Conservation (phyloP, 2,329 filamentous ascomycete genomes). For the Aureobasidium pullulans region DNA sequence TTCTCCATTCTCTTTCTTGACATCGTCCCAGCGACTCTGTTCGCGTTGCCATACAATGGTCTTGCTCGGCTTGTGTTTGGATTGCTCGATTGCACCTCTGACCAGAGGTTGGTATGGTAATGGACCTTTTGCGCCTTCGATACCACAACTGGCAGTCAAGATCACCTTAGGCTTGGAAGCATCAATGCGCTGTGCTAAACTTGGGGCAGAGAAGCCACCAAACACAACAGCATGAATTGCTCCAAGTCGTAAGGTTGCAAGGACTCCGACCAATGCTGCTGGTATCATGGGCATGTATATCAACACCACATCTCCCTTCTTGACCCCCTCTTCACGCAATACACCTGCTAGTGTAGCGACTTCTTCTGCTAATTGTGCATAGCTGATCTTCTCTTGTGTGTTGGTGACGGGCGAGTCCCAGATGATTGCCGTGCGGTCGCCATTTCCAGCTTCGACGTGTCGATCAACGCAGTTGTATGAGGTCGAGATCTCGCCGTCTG, state of each 20-base stretch:
- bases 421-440: constrained; percentile 65
- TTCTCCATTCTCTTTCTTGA: constrained; percentile 61
- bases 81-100: constrained; percentile 61
- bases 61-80: constrained; percentile 62
- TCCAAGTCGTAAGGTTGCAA: constrained; percentile 73
- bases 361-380: constrained; percentile 66
- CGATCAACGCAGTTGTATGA: constrained; percentile 88
- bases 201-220: constrained; percentile 76
- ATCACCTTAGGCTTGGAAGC: constrained; percentile 67
- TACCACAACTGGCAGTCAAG: constrained; percentile 85
- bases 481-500: constrained; percentile 79
- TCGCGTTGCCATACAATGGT: constrained; percentile 81
- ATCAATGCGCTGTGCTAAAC: constrained; percentile 82
- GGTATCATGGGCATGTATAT: constrained; percentile 98
- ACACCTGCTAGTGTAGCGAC: constrained; percentile 78
- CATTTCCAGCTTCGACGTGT: constrained; percentile 74
- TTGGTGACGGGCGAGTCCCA: constrained; percentile 83
- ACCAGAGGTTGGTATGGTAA: constrained; percentile 72
- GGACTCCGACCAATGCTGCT: constrained; percentile 74
- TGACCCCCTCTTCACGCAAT: constrained; percentile 71
- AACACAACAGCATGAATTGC: constrained; percentile 91
- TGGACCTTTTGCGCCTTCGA: constrained; percentile 76
- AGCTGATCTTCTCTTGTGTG: constrained; percentile 65
- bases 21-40: constrained; percentile 63
- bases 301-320: constrained; percentile 77